These are phyloP conservation scores for Entomortierella parvispora DNA, from an alignment of 192 early-diverging fungal species.

Conservation along the genomic window DNA sequence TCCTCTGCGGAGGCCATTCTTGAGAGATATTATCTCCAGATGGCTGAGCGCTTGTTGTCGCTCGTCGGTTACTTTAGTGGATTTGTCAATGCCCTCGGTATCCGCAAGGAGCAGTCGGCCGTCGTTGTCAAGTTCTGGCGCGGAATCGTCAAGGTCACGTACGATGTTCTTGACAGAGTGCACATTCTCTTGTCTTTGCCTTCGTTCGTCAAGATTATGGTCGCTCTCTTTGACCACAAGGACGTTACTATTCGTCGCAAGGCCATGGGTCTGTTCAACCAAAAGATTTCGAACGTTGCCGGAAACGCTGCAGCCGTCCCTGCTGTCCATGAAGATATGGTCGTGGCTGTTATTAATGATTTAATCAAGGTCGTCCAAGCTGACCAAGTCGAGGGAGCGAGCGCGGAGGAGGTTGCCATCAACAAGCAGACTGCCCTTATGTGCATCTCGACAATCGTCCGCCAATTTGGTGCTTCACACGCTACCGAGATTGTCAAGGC, in stretches of 20 bases:
- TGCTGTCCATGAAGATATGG: slow-evolving; percentile 52
- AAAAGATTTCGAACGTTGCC: slow-evolving; percentile 65
- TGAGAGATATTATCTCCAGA: slow-evolving; percentile 58
- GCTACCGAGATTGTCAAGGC: slow-evolving; percentile 69
- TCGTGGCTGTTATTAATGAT: slow-evolving; percentile 62
- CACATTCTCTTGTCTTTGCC: slow-evolving; percentile 80
- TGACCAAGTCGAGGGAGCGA: slow-evolving; percentile 50
- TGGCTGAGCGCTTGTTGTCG: slow-evolving; percentile 66
- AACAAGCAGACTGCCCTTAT: slow-evolving; percentile 83
- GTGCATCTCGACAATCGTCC: slow-evolving; percentile 81
- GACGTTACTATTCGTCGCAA: slow-evolving; percentile 75
- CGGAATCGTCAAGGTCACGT: slow-evolving; percentile 68
- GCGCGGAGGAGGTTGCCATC: slow-evolving; percentile 55
- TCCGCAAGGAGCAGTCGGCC: slow-evolving; percentile 38
- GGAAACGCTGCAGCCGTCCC: slow-evolving; percentile 53
- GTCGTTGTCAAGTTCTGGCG: slow-evolving; percentile 59
- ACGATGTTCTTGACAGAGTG: slow-evolving; percentile 78
- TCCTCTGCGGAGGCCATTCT: slow-evolving; percentile 45
- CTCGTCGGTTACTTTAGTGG: slow-evolving; percentile 64
- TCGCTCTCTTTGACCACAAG: slow-evolving; percentile 66
- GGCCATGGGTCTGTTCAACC: slow-evolving; percentile 79
- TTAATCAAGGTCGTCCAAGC: slow-evolving; percentile 56
- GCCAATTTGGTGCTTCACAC: slow-evolving; percentile 68
- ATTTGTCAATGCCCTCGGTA: slow-evolving; percentile 49
- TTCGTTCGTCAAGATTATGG: slow-evolving; percentile 79